A percentile compares a stretch with the other conserved stretches of the same genome.
phyloP scores from a whole-genome alignment of 306 rosid genomes.

The Ziziphus jujuba region DNA sequence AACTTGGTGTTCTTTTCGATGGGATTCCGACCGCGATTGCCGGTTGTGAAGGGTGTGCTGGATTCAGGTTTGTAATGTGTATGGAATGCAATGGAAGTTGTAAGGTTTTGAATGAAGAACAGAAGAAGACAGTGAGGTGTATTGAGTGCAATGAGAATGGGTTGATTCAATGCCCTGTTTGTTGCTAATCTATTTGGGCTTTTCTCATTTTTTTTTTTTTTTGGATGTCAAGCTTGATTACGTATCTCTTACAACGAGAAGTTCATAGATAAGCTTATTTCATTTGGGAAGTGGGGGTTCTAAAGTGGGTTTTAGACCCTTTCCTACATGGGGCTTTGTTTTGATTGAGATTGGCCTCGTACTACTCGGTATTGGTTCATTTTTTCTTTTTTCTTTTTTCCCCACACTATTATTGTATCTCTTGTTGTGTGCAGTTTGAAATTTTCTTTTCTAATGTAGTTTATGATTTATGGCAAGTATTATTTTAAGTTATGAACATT shows the following conservation, averaged over 20 bases:
- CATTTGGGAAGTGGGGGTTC: slow-evolving; percentile 31
- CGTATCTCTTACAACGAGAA: slow-evolving; percentile 6
- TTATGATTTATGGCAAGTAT: no score
- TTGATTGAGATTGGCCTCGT: no score
- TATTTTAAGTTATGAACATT: not conserved
- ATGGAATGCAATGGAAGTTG: slow-evolving; percentile 78
- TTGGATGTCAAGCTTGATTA: not conserved
- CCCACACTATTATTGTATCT: not conserved
- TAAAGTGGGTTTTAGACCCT: slow-evolving; percentile 77
- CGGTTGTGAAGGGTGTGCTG: slow-evolving; percentile 75
- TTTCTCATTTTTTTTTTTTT: not conserved
- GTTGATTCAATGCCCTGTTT: slow-evolving; percentile 69
- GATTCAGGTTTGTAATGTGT: slow-evolving; percentile 81
- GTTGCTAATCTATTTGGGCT: slow-evolving; percentile 35
- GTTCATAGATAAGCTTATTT: not conserved
- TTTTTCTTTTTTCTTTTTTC: slow-evolving; percentile 2
- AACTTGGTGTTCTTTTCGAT: slow-evolving; percentile 52
- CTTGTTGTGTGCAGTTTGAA: no score
- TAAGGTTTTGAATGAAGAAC: slow-evolving; percentile 60
- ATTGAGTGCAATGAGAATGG: slow-evolving; percentile 89
- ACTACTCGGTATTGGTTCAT: no score
- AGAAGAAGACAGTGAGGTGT: slow-evolving; percentile 62
- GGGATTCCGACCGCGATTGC: slow-evolving; percentile 57
- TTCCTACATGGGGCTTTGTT: slow-evolving; percentile 18
- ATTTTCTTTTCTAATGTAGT: no score